Evolutionary conservation across 2,329 filamentous ascomycete species (phyloP), one percentile per base, ranked within the genome.

Genomic region (Colletotrichum sublineola): DNA sequence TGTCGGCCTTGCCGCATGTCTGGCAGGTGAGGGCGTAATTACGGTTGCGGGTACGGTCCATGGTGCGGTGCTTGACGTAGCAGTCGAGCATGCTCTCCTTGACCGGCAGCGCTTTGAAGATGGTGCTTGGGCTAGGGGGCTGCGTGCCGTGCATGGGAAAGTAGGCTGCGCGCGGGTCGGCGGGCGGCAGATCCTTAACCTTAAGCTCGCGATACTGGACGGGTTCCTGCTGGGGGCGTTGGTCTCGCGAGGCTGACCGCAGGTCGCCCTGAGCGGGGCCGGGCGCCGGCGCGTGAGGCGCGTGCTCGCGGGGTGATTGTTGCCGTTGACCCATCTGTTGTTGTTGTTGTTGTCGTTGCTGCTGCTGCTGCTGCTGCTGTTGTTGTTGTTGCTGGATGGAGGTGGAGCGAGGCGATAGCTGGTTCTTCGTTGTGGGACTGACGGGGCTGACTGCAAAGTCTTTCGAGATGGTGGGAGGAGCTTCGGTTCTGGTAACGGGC

Each of bases 21-120:
- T 88, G 86, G 77, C 88, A 90, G 14, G 86, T 82, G 29, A 90
- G 81, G 2, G 87, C 82, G 76, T 89, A 86, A 75, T 84, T 77
- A 58, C 77, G 79, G 78, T 90, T 90, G 72, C 80, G 80, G 65
- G 84, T 83, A 48, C 82, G 79, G 66, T 85, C 82, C 85, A 90
- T 87, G 58, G 79, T 82, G 58, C 77, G 77, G 77, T 90, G 88
- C 4, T 78, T 77, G 52, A 84, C 83, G 68, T 86, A 82, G 78
- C 88, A 90, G 68, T 79, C 75, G 74, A 83, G 83, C 73, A 85
- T 83, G 1, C 81, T 79, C 58, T 86, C 81, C 63, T 79, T 81
- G n/a, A 89, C 78, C 1, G 85, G 82, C 9, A 78, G 78, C 1
- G 87, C 81, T 24, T 80, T 79, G 68, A 85, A 81, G 33, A 88